Evolutionary conservation across 2,329 filamentous ascomycete genomes (phyloP).

Genomic region (Verticillium albo-atrum): DNA sequence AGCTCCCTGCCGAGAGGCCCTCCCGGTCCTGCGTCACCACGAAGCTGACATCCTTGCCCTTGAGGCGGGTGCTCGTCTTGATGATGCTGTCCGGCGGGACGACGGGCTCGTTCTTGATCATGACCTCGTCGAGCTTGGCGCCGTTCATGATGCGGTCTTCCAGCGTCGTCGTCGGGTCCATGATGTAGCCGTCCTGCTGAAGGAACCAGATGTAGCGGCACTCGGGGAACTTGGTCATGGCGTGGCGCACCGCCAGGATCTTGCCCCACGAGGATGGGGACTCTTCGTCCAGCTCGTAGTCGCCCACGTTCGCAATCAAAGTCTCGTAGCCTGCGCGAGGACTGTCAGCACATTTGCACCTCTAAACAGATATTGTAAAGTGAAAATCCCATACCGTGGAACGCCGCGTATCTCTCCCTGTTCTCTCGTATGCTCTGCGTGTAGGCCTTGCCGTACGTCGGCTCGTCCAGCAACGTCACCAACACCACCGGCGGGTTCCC

Average conservation of each 20-base stretch:
- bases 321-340: constrained; percentile 67
- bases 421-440: constrained; percentile 74
- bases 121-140: constrained; percentile 64
- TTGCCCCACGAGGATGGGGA: constrained; percentile 60
- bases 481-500: constrained; percentile 65
- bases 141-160: constrained; percentile 67
- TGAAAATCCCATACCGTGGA: constrained; percentile 61
- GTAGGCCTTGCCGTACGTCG: constrained; percentile 60
- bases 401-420: constrained; percentile 75
- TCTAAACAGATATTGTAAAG: not conserved
- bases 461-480: constrained; percentile 77
- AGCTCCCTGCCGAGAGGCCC: constrained; percentile 71
- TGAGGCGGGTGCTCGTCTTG: constrained; percentile 83
- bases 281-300: constrained; percentile 63
- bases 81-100: constrained; percentile 97
- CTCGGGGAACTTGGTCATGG: constrained; percentile 73
- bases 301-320: constrained; percentile 72
- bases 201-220: constrained; percentile 83
- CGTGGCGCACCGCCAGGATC: constrained; percentile 83
- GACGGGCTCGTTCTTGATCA: constrained; percentile 81
- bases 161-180: constrained; percentile 70
- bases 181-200: constrained; percentile 80
- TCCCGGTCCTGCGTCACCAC: constrained; percentile 81
- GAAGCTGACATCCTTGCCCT: constrained; percentile 72
- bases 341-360: constrained; percentile 9